Conservation (phyloP, 1,139 yeast species). For the Yamadazyma atlantica region DNA sequence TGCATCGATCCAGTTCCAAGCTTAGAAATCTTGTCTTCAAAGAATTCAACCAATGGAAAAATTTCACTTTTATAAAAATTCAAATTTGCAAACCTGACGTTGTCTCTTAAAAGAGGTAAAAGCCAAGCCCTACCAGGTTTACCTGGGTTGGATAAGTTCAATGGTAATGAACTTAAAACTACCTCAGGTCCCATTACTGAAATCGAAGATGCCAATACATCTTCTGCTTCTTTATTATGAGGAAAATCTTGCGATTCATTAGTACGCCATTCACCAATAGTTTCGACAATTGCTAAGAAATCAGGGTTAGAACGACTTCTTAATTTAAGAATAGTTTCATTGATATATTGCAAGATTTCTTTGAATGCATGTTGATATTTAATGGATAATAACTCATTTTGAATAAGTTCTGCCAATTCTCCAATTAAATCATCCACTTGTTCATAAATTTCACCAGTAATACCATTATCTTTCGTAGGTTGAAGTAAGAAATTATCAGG, state of each 20-base stretch:
- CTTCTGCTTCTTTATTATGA: slow-evolving; percentile 75
- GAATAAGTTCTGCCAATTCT: slow-evolving; percentile 49
- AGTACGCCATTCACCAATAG: slow-evolving; percentile 85
- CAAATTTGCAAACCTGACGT: slow-evolving; percentile 70
- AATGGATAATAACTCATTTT: slow-evolving; percentile 63
- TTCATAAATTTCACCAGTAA: slow-evolving; percentile 50
- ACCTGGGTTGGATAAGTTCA: slow-evolving; percentile 54
- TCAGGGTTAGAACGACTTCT: slow-evolving; percentile 73
- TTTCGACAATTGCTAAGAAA: slow-evolving; percentile 61
- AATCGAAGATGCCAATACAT: slow-evolving; percentile 75
- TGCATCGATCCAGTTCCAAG: slow-evolving; percentile 58
- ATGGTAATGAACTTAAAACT: slow-evolving; percentile 71
- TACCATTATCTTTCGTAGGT: slow-evolving; percentile 43
- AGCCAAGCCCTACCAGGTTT: slow-evolving; percentile 90
- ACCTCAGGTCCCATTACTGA: slow-evolving; percentile 83
- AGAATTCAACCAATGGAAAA: slow-evolving; percentile 65
- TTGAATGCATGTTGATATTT: slow-evolving; percentile 76
- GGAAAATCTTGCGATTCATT: slow-evolving; percentile 70
- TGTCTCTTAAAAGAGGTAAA: slow-evolving; percentile 87
- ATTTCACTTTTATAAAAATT: slow-evolving; percentile 61
- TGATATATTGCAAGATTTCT: slow-evolving; percentile 69
- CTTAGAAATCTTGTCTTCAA: slow-evolving; percentile 49
- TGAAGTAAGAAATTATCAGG: slow-evolving; percentile 57
- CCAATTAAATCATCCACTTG: slow-evolving; percentile 53
- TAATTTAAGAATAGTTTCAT: slow-evolving; percentile 64